These are phyloP conservation scores for Zalaria obscura DNA, from an alignment of 2,329 filamentous ascomycete species.

Conservation along the genomic window DNA sequence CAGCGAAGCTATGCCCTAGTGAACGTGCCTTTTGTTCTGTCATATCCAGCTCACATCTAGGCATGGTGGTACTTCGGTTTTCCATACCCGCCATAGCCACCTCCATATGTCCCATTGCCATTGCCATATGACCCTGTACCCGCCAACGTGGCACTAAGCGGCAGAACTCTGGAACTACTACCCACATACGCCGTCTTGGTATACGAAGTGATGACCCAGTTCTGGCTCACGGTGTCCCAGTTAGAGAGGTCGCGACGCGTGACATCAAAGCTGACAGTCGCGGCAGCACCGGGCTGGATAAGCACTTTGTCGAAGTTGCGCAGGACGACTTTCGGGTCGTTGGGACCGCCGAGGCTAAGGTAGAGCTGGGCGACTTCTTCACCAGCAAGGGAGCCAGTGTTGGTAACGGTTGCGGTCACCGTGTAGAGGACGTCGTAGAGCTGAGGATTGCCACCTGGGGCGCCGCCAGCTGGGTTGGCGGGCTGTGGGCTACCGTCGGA, in stretches of 20 bases:
- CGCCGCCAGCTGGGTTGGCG: constrained; percentile 44
- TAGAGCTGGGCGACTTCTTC: constrained; percentile 67
- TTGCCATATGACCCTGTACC: neutral
- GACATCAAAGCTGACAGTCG: constrained; percentile 52
- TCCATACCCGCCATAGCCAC: no score
- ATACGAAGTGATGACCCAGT: constrained; percentile 56
- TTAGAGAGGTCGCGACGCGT: constrained; percentile 74
- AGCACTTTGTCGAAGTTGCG: constrained; percentile 69
- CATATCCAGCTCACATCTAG: no score
- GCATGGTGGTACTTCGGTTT: no score
- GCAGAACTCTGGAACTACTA: constrained; percentile 42
- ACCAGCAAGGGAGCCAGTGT: constrained; percentile 50
- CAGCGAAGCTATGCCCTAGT: no score
- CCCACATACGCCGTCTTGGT: constrained; percentile 48
- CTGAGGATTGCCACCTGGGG: constrained; percentile 42
- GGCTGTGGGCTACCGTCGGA: constrained; percentile 47
- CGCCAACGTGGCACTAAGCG: constrained; percentile 21
- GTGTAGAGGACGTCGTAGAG: constrained; percentile 59
- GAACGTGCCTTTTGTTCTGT: no score
- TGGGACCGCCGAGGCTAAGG: constrained; percentile 62
- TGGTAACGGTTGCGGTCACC: constrained; percentile 53
- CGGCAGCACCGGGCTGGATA: constrained; percentile 54
- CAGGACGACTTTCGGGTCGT: constrained; percentile 52
- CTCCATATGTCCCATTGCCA: no score
- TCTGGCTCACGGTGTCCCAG: constrained; percentile 68